A percentile compares a stretch with the other conserved stretches of the same genome.
Conservation (phyloP, 2,329 filamentous ascomycete species). For the Pestalotiopsis sp. region DNA sequence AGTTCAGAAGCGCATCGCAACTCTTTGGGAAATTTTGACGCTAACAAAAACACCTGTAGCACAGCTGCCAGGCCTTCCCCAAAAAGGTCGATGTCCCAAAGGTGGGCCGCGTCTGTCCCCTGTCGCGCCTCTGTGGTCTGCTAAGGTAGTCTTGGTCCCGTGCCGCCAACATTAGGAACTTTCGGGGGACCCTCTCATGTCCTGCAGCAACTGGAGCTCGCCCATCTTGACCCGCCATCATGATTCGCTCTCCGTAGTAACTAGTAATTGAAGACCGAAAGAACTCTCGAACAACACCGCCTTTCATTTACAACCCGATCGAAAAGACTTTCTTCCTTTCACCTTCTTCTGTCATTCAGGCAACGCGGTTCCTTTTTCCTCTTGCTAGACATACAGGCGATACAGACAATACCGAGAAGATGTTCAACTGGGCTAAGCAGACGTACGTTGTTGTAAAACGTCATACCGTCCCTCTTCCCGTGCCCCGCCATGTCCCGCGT, state of each 20-base stretch:
- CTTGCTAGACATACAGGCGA: background rate
- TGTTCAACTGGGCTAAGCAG: conserved; percentile 96
- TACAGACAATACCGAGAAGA: conserved; percentile 43
- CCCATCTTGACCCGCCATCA: background rate
- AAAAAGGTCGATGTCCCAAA: background rate
- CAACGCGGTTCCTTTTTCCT: background rate
- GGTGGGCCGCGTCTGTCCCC: background rate
- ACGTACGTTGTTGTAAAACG: conserved; percentile 60
- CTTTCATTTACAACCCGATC: background rate
- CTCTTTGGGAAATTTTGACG: conserved; percentile 8
- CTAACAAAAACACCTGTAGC: background rate
- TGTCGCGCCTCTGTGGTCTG: background rate
- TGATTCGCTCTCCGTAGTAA: conserved; percentile 1
- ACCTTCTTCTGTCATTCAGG: background rate
- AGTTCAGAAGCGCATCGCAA: background rate
- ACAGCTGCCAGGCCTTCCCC: conserved; percentile 4
- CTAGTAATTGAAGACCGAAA: background rate
- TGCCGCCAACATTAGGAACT: background rate
- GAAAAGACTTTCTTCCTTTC: background rate
- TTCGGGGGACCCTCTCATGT: background rate
- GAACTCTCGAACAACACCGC: conserved; percentile 10
- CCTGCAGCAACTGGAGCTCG: conserved; percentile 9
- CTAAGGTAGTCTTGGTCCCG: no score
- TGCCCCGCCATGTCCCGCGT: conserved; percentile 12
- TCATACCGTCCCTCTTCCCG: background rate